Percentiles rank a stretch among this genome's conserved stretches.
phyloP scores from a whole-genome alignment of 768 basidiomycete species.

The Pholiota conissans region DNA sequence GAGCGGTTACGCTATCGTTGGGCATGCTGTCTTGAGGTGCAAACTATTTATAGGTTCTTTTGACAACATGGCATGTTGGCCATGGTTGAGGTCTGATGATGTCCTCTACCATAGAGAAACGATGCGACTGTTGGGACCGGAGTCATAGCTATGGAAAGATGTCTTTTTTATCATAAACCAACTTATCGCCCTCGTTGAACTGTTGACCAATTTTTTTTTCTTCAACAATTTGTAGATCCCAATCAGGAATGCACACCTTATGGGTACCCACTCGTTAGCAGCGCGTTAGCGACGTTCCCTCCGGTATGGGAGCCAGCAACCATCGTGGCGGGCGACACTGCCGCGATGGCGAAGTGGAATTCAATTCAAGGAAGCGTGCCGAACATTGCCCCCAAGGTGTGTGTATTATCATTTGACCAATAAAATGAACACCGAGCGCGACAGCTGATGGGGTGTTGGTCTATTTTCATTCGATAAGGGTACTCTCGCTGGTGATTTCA shows the following conservation, averaged over 20 bases:
- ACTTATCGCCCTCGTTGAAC: too few relatives aligned
- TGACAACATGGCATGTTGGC: background rate
- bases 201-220: background rate
- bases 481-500: conserved; percentile 28
- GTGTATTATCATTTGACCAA: background rate
- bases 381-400: conserved; percentile 46
- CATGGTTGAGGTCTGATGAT: background rate
- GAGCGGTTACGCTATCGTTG: background rate
- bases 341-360: conserved; percentile 41
- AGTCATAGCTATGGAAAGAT: background rate
- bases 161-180: background rate
- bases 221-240: conserved; percentile 1
- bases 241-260: conserved; percentile 44
- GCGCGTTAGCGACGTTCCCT: conserved; percentile 39
- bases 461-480: conserved; percentile 14
- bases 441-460: background rate
- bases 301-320: conserved; percentile 41
- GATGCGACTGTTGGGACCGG: background rate
- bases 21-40: background rate
- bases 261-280: conserved; percentile 34
- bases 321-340: conserved; percentile 41
- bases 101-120: background rate
- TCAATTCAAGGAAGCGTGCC: conserved; percentile 45
- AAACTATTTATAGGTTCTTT: background rate
- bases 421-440: background rate